Percentiles rank a stretch among this genome's conserved stretches.
Evolutionary conservation across 176 grass and related monocot species (phyloP).

Genomic region (Oryza rufipogon): DNA sequence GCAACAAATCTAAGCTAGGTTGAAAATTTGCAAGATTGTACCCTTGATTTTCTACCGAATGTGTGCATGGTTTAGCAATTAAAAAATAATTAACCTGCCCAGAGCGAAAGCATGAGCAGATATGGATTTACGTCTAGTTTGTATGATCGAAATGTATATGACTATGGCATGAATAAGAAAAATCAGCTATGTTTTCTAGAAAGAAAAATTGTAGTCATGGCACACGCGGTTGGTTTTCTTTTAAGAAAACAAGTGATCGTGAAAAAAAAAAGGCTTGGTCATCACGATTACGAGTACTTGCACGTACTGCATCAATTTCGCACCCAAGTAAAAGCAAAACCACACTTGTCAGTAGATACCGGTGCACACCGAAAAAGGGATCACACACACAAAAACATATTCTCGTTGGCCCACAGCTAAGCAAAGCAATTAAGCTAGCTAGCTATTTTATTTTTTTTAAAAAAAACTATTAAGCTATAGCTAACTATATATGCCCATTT

Average conservation of each 20-base stretch:
- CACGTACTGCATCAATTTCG: slow-evolving; percentile 27
- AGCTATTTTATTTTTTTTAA: no score
- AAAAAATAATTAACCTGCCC: no score
- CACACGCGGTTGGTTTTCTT: slow-evolving; percentile 42
- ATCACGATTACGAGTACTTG: slow-evolving; percentile 52
- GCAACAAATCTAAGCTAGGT: no score
- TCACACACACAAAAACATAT: background rate
- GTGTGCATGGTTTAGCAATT: no score
- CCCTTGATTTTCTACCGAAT: no score
- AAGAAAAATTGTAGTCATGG: background rate
- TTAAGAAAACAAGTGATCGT: background rate
- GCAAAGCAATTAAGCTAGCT: background rate
- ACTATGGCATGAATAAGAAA: background rate
- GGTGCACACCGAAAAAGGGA: background rate
- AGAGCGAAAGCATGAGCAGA: no score
- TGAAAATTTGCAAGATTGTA: no score
- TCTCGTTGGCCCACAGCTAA: slow-evolving; percentile 41
- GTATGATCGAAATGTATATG: background rate
- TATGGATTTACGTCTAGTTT: no score
- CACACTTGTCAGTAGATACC: slow-evolving; percentile 41
- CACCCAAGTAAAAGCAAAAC: slow-evolving; percentile 33
- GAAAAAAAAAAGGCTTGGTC: background rate
- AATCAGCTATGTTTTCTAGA: background rate
- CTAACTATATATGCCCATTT: background rate
- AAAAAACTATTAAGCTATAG: background rate